Conservation (phyloP, 2,329 filamentous ascomycete genomes). For the Xylariaceae sp. region DNA sequence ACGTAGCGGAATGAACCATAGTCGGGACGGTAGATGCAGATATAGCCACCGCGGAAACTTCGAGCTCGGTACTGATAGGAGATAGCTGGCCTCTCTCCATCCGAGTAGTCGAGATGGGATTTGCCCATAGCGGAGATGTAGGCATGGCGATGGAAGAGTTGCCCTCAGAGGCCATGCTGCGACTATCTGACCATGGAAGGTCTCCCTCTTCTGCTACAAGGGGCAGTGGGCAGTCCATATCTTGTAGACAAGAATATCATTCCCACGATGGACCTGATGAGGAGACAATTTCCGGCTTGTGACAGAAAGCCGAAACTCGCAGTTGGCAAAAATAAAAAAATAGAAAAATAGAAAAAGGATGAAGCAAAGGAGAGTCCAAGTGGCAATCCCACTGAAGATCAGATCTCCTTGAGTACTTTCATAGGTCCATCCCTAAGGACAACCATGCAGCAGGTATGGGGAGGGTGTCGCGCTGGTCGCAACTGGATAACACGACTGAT, state of each 20-base stretch:
- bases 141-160: conserved; percentile 39
- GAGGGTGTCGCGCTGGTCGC: conserved; percentile 27
- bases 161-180: conserved; percentile 50
- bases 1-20: conserved; percentile 50
- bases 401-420: conserved; percentile 27
- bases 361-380: conserved; percentile 21
- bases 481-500: conserved; percentile 15
- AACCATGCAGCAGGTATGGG: conserved; percentile 28
- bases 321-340: conserved; percentile 17
- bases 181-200: conserved; percentile 49
- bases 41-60: conserved; percentile 40
- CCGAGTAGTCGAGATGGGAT: conserved; percentile 34
- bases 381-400: conserved; percentile 33
- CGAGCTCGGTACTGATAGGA: conserved; percentile 55
- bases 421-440: conserved; percentile 27
- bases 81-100: conserved; percentile 54
- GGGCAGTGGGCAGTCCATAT: conserved; percentile 51
- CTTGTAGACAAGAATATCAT: conserved; percentile 48
- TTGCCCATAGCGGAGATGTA: conserved; percentile 43
- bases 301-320: conserved; percentile 7
- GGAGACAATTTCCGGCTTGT: conserved; percentile 13
- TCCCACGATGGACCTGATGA: conserved; percentile 22
- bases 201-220: conserved; percentile 47
- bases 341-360: not conserved
- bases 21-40: conserved; percentile 46